A percentile compares a stretch with the other conserved stretches of the same genome.
Evolutionary conservation across 805 yeast genomes (phyloP).

Genomic region (Starmerella vaccinii): DNA sequence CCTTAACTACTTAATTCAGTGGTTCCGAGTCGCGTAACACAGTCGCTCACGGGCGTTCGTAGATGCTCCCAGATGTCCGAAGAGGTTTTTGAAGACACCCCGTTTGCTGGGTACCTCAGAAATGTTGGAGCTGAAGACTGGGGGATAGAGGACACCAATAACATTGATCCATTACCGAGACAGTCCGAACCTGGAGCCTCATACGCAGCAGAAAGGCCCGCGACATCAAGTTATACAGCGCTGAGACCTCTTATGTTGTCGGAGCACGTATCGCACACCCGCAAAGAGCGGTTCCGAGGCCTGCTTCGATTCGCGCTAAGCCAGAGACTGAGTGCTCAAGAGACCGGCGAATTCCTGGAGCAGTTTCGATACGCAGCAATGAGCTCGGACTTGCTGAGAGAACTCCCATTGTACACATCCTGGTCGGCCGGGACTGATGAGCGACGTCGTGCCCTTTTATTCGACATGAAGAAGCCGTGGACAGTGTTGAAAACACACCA

Average conservation of each 20-base stretch:
- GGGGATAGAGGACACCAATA: slow-evolving; percentile 27
- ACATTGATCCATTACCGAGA: neutral
- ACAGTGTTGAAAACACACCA: slow-evolving; percentile 11
- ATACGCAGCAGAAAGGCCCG: slow-evolving; percentile 18
- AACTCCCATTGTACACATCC: slow-evolving; percentile 28
- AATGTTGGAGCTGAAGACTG: slow-evolving; percentile 29
- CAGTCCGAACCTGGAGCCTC: neutral
- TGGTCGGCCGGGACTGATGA: slow-evolving; percentile 18
- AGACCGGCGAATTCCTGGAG: slow-evolving; percentile 36
- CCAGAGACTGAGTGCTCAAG: slow-evolving; percentile 24
- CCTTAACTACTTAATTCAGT: neutral
- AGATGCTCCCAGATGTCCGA: slow-evolving; percentile 12
- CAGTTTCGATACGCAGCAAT: slow-evolving; percentile 43
- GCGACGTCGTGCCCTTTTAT: slow-evolving; percentile 20
- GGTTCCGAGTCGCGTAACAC: neutral
- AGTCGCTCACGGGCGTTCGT: neutral
- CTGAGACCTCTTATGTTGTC: neutral
- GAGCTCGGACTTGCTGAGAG: slow-evolving; percentile 41
- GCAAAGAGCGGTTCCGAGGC: slow-evolving; percentile 10
- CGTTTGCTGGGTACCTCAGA: slow-evolving; percentile 27
- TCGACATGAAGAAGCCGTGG: slow-evolving; percentile 18
- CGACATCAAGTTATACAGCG: neutral
- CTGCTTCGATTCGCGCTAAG: slow-evolving; percentile 24
- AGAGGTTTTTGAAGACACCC: slow-evolving; percentile 28
- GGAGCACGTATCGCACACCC: neutral